Evolutionary conservation across 805 yeast genomes (phyloP).

Genomic region (Monosporozyma solicola): DNA sequence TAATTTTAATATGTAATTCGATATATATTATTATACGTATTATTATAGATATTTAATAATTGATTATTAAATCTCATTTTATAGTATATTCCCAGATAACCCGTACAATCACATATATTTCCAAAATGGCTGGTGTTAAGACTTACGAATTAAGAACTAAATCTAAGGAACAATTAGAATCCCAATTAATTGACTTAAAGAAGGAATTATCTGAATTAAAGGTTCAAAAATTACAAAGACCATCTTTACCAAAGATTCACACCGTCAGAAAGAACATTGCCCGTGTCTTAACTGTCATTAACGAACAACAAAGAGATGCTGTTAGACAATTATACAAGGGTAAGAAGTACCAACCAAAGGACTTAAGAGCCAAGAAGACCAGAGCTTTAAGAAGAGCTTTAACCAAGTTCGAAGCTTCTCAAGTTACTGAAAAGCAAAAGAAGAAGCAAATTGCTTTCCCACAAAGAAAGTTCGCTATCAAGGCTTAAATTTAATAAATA

Average conservation of each 20-base stretch:
- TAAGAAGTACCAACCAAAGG: conserved; percentile 96
- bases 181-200: conserved; percentile 92
- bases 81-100: background rate
- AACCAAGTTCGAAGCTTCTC: conserved; percentile 77
- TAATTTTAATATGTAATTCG: background rate
- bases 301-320: conserved; percentile 92
- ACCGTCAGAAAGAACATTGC: conserved; percentile 98
- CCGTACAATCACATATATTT: conserved; percentile 3
- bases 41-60: background rate
- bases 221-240: conserved; percentile 90
- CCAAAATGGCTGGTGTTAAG: conserved; percentile 71
- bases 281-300: conserved; percentile 94
- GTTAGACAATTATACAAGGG: conserved; percentile 94
- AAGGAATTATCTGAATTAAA: conserved; percentile 93
- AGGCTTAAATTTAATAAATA: conserved; percentile 57
- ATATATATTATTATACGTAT: background rate
- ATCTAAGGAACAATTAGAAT: conserved; percentile 94
- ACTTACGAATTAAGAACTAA: conserved; percentile 95
- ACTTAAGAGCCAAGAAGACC: conserved; percentile 98
- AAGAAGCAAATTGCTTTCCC: conserved; percentile 97
- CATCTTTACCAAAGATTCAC: conserved; percentile 93
- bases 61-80: background rate
- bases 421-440: conserved; percentile 80
- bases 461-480: conserved; percentile 96
- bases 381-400: conserved; percentile 99